Evolutionary conservation across 2,329 filamentous ascomycete species (phyloP), one percentile per base, ranked within the genome.

Genomic region (Decorospora gaudefroyi): DNA sequence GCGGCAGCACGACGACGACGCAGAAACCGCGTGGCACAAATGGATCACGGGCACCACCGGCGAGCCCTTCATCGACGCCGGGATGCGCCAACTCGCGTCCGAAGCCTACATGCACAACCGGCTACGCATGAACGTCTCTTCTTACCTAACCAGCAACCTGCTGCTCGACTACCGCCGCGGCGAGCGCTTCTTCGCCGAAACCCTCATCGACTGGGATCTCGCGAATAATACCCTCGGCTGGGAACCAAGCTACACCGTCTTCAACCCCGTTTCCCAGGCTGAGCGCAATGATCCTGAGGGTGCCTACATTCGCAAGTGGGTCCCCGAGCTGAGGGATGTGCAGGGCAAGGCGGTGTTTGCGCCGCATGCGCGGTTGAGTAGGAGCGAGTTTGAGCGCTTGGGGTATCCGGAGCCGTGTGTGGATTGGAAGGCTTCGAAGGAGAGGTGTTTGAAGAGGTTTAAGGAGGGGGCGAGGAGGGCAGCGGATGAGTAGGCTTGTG

Each of bases 71-170:
- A 68, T 79, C 5, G 76, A 79, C 49, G 76, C 76, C 0, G 76
- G 76, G 0, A 79, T 79, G 76, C 59, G 76, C 2, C 76, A 79
- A 42, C 59, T 79, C 29, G 74, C 74, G 28, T 49, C 63, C 1
- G 76, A 78, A 49, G 74, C 69, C 1, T 79, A 75, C 47, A 78
- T 79, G 76, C 76, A 79, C 48, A 79, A 79, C 42, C 70, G 76
- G 0, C 59, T 76, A 8, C 71, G 77, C 21, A 79, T 79, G 76
- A 78, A 78, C 34, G 72, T 74, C 0, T 69, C 69, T 0, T 71
- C 64, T 4, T 79, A 78, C 47, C 59, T 79, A 6, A 72, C 73
- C 26, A 76, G 71, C 30, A 78, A 79, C 39, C 42, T 79, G 7
- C 65, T 79, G 1, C 64, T 79, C 38, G 75, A 79, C 49, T 79